These are phyloP conservation scores for Capronia epimyces DNA, from an alignment of 2,329 filamentous ascomycete species.

Conservation along the genomic window DNA sequence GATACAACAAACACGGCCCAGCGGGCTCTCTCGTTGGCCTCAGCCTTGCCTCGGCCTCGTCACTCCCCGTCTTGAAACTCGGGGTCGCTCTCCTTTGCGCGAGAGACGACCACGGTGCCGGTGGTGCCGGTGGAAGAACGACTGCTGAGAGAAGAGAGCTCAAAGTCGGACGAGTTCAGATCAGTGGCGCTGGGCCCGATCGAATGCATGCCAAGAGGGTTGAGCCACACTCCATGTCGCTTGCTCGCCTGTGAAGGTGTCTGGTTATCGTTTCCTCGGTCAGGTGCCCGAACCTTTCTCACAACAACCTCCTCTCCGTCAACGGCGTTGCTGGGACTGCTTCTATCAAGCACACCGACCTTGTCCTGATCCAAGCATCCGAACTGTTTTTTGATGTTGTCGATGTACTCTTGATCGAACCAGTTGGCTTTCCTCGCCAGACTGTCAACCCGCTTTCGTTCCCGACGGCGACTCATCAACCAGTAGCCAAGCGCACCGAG, in stretches of 20 bases:
- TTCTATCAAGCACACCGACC: neutral
- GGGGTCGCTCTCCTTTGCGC: neutral
- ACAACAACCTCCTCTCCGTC: neutral
- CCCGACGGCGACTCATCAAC: constrained; percentile 3
- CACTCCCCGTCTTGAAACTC: too few relatives aligned
- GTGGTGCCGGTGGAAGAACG: neutral
- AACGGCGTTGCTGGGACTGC: neutral
- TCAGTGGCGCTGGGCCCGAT: neutral
- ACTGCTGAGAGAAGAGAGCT: neutral
- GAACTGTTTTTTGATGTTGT: constrained; percentile 7
- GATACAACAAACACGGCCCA: too few relatives aligned
- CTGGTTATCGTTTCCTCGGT: neutral
- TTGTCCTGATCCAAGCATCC: constrained; percentile 8
- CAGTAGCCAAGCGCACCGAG: constrained; percentile 4
- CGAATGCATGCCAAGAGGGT: neutral
- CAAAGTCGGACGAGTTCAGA: neutral
- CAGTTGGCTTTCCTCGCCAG: constrained; percentile 6
- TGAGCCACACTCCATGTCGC: neutral
- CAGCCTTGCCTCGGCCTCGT: too few relatives aligned
- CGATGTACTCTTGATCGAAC: constrained; percentile 10
- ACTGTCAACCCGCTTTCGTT: constrained; percentile 5
- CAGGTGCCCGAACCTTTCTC: neutral
- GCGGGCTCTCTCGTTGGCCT: too few relatives aligned
- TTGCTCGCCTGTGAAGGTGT: neutral
- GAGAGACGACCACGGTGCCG: neutral